Evolutionary conservation across 306 rosid species (phyloP), one percentile per base, ranked within the genome.

Genomic region (Dicorynia guianensis): DNA sequence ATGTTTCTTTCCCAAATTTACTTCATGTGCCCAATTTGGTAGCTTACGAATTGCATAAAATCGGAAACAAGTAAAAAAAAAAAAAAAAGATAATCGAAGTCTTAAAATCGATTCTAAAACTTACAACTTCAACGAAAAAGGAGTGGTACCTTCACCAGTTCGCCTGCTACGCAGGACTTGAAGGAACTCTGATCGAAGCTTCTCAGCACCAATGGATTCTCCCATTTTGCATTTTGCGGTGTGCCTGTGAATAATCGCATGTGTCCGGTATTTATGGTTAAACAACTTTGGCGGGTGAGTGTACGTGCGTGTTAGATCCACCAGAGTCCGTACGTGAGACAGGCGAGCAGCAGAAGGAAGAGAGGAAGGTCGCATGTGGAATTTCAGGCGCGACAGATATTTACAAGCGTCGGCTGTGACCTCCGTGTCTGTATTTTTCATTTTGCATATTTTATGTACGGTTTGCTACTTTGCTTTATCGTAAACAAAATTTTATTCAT

Each of bases 171-270:
- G 72, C 47, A 92, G 82, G 25, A 90, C 72, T 19, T 78, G 60
- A 4, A 69, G 89, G 63, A 90, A 92, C 59, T 87, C 83, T 11
- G 81, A 72, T 35, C 93, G 93, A 61, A 90, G 81, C 69, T 89
- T 82, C 40, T 57, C 84, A 42, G 48, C 79, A 63, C 78, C 85
- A 10, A 69, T 30, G 50, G 36, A 35, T 60, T 81, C 82, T 76
- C 60, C 87, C 92, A 83, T 90, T 50, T 72, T 58, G 48, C 7
- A 15, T 8, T n/a, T n/a, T 35, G 44, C n/a, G 8, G 30, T 12
- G 11, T 38, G 7, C 3, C 30, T 25, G 30, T 25, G 2, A 2
- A 17, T 47, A 63, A 57, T 2, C 4, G 17, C 34, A 25, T 5
- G 69, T 18, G 69, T 39, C 57, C 36, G 39, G 76, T 39, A 47